Evolutionary conservation across 352 stramenopile genomes (phyloP).

Genomic region (Phytophthora fragariae): DNA sequence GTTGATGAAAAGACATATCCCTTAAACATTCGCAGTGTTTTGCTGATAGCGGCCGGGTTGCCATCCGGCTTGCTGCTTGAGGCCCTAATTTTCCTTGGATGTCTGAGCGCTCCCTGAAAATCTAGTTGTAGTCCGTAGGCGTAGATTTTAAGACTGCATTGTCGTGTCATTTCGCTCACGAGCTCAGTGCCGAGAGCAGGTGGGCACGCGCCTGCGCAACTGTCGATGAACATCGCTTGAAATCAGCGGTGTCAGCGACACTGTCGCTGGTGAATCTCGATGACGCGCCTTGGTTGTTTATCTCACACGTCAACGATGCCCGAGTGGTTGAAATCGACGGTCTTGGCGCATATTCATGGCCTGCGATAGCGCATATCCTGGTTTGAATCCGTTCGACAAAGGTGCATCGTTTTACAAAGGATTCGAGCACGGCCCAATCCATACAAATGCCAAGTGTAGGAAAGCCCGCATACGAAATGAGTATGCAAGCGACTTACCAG

Average conservation of each 20-base stretch:
- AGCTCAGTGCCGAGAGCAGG: neutral
- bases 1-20: slow-evolving; percentile 78
- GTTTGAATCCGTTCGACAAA: neutral
- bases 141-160: neutral
- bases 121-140: neutral
- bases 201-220: neutral
- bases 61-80: slow-evolving; percentile 70
- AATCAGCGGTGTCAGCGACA: slow-evolving; percentile 2
- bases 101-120: slow-evolving; percentile 36
- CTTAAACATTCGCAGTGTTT: slow-evolving; percentile 91
- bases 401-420: slow-evolving; percentile 12
- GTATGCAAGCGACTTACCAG: slow-evolving; percentile 17
- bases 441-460: slow-evolving; percentile 14
- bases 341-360: neutral
- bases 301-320: neutral
- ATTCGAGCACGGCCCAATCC: rapidly evolving
- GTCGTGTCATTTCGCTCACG: slow-evolving; percentile 12
- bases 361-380: neutral
- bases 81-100: slow-evolving; percentile 74
- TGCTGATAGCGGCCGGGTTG: slow-evolving; percentile 74
- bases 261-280: slow-evolving; percentile 22
- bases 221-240: slow-evolving; percentile 5
- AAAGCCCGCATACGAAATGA: neutral
- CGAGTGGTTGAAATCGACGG: neutral
- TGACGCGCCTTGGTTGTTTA: slow-evolving; percentile 10